Evolutionary conservation across 1,284 basidiomycete genomes (phyloP).

Genomic region (Puccinia triticina): DNA sequence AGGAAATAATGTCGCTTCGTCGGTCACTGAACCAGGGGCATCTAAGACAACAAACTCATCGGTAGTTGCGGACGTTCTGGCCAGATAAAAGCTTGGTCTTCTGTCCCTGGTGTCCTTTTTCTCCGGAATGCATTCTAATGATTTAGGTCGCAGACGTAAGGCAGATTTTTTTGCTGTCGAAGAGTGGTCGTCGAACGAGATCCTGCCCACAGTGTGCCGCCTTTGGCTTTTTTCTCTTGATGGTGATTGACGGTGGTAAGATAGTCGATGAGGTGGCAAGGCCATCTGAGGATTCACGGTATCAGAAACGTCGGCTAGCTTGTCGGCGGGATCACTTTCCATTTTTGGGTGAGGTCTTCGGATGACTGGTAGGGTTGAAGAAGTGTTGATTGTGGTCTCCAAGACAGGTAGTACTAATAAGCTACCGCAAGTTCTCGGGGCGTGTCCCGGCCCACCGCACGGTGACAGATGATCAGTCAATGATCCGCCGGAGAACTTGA

Average conservation of each 20-base stretch:
- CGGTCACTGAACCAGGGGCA: not conserved
- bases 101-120: not conserved
- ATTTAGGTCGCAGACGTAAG: not conserved
- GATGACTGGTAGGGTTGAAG: not conserved
- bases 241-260: not conserved
- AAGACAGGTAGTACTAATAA: not conserved
- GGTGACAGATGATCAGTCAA: constrained; percentile 9
- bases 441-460: no score
- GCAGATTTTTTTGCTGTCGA: not conserved
- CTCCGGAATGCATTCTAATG: not conserved
- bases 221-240: not conserved
- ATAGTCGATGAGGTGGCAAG: not conserved
- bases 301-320: not conserved
- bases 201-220: not conserved
- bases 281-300: not conserved
- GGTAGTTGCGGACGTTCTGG: not conserved
- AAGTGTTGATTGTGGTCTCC: not conserved
- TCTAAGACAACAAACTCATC: not conserved
- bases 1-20: constrained; percentile 23
- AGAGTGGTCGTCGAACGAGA: not conserved
- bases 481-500: not conserved
- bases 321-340: not conserved
- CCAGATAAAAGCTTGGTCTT: not conserved
- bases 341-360: not conserved
- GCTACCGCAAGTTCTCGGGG: not conserved